Conservation (phyloP, 139 green algal species). For the Chlorella ohadii region DNA sequence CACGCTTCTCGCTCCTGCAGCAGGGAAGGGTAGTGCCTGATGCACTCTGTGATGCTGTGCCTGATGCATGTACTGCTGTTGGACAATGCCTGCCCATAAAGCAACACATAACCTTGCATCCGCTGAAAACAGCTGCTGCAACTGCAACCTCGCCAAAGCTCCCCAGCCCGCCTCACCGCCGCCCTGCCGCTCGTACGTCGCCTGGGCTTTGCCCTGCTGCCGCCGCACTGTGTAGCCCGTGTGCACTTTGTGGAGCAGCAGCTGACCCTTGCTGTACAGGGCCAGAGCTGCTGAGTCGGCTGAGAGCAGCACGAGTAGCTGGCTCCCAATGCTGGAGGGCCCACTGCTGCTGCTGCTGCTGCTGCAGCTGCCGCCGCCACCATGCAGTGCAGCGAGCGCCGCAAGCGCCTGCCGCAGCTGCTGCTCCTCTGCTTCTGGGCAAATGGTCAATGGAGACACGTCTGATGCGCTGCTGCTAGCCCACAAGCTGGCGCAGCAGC, state of each 20-base stretch:
- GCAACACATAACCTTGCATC: too few species aligned
- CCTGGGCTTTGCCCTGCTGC: conserved; percentile 41
- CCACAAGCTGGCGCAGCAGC: not conserved
- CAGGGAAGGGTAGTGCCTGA: not conserved
- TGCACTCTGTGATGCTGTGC: too few species aligned
- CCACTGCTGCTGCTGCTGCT: not conserved
- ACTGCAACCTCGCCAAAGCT: not conserved
- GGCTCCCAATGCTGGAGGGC: not conserved
- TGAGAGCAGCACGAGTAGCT: conserved; percentile 37
- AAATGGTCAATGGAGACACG: not conserved
- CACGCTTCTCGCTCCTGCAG: conserved; percentile 6
- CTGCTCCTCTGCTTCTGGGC: not conserved
- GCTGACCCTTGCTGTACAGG: conserved; percentile 8
- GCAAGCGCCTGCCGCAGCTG: conserved; percentile 3
- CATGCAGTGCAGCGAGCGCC: not conserved
- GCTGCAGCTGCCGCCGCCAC: not conserved
- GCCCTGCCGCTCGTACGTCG: conserved; percentile 22
- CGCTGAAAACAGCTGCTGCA: too few species aligned
- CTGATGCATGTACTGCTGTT: too few species aligned
- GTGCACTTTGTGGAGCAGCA: conserved; percentile 40
- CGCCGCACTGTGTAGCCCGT: conserved; percentile 47
- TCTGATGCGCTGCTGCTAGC: not conserved
- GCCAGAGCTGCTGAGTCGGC: conserved; percentile 42
- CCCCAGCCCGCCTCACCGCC: not conserved
- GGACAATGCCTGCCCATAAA: too few species aligned